phyloP scores from a whole-genome alignment of 345 rosid genomes.

The Cochlearia excelsa region DNA sequence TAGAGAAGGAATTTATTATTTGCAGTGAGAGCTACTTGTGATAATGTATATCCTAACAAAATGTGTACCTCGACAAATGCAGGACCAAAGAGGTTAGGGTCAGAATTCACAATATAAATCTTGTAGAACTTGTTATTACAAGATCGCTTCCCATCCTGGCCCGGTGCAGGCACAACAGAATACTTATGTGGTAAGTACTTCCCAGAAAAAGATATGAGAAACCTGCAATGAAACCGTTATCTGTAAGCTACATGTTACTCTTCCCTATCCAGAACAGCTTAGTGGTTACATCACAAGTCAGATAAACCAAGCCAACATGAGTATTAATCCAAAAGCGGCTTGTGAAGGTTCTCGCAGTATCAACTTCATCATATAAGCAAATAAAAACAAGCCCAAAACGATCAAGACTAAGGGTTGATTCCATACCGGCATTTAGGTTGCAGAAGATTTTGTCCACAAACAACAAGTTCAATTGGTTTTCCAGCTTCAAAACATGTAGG shows the following conservation, averaged over 20 bases:
- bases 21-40: background rate
- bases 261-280: slow-evolving; percentile 2
- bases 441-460: slow-evolving; percentile 75
- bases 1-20: slow-evolving; percentile 17
- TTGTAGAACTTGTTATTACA: slow-evolving; percentile 62
- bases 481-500: slow-evolving; percentile 94
- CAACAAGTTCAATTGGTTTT: slow-evolving; percentile 77
- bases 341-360: slow-evolving; percentile 22
- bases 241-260: too few species aligned
- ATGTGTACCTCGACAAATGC: slow-evolving; percentile 81
- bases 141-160: slow-evolving; percentile 38
- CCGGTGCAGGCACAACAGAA: slow-evolving; percentile 46
- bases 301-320: slow-evolving; percentile 6
- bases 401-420: slow-evolving; percentile 1
- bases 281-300: slow-evolving; percentile 15
- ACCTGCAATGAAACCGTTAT: slow-evolving; percentile 48
- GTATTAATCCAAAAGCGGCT: slow-evolving; percentile 15
- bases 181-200: slow-evolving; percentile 68
- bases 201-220: slow-evolving; percentile 86
- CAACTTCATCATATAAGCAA: slow-evolving; percentile 9
- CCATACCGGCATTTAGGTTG: slow-evolving; percentile 74
- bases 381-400: background rate
- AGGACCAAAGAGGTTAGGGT: slow-evolving; percentile 75
- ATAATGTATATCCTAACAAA: slow-evolving; percentile 8
- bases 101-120: slow-evolving; percentile 49